These are phyloP conservation scores for Hypoxylon crocopeplum DNA, from an alignment of 495 filamentous ascomycete species.

Conservation along the genomic window DNA sequence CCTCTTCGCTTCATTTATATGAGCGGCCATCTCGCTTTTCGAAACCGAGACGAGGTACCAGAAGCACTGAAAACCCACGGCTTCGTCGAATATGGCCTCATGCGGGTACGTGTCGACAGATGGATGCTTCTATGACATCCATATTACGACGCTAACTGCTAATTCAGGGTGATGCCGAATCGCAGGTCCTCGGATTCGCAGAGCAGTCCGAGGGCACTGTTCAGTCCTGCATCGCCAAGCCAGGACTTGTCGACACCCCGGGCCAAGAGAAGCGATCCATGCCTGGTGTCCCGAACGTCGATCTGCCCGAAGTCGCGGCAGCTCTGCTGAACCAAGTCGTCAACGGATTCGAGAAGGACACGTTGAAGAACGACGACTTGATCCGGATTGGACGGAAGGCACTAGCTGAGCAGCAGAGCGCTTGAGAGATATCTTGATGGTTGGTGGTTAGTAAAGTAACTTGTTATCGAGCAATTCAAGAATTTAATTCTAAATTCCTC, in stretches of 20 bases:
- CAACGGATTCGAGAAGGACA: conserved; percentile 56
- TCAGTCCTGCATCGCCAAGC: conserved; percentile 49
- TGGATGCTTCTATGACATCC: not conserved
- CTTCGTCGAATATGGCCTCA: conserved; percentile 46
- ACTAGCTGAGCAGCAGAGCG: conserved; percentile 15
- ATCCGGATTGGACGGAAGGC: conserved; percentile 46
- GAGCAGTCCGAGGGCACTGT: conserved; percentile 38
- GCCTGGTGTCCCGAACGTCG: conserved; percentile 44
- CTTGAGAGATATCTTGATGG: not conserved
- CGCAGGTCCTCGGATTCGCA: conserved; percentile 47
- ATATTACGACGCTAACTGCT: not conserved
- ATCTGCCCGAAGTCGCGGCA: conserved; percentile 49
- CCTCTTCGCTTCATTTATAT: conserved; percentile 57
- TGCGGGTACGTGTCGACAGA: conserved; percentile 48
- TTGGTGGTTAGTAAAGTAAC: no score
- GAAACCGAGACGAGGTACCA: conserved; percentile 50
- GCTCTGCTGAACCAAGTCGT: conserved; percentile 53
- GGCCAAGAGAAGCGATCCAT: conserved; percentile 1
- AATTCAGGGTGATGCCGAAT: conserved; percentile 53
- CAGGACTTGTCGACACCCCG: conserved; percentile 47
- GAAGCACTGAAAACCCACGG: conserved; percentile 27
- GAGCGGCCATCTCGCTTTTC: conserved; percentile 47
- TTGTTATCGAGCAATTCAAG: no score
- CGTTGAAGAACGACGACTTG: conserved; percentile 55
- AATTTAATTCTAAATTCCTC: no score